Conservation (phyloP, 2,329 filamentous ascomycete genomes). For the Capronia coronata region DNA sequence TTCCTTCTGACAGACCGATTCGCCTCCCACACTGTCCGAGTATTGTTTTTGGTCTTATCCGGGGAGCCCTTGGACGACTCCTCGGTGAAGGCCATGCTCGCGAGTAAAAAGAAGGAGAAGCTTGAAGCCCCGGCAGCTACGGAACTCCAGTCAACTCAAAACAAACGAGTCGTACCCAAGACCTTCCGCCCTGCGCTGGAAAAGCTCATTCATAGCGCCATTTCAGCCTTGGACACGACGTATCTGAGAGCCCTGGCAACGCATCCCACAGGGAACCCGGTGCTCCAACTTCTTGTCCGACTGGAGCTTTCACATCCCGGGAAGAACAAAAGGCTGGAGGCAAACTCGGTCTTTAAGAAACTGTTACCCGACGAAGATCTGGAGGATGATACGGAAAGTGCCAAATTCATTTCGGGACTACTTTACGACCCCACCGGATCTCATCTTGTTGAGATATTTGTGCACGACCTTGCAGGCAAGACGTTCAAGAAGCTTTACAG, state of each 20-base stretch:
- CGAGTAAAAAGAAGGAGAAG: slow-evolving; percentile 89
- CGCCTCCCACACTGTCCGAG: slow-evolving; percentile 82
- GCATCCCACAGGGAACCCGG: slow-evolving; percentile 85
- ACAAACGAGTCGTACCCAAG: slow-evolving; percentile 59
- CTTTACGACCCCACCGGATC: slow-evolving; percentile 89
- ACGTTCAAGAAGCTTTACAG: slow-evolving; percentile 83
- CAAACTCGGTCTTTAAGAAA: slow-evolving; percentile 64
- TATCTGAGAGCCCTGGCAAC: slow-evolving; percentile 77
- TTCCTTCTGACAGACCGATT: slow-evolving; percentile 82
- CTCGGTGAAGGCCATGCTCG: slow-evolving; percentile 65
- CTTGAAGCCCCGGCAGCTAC: slow-evolving; percentile 56
- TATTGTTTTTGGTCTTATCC: slow-evolving; percentile 77
- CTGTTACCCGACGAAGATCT: slow-evolving; percentile 76
- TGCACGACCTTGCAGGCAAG: slow-evolving; percentile 74
- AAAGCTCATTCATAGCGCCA: slow-evolving; percentile 74
- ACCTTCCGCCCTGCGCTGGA: slow-evolving; percentile 71
- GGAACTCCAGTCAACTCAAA: slow-evolving; percentile 42
- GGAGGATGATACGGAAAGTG: slow-evolving; percentile 64
- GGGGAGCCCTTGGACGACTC: slow-evolving; percentile 69
- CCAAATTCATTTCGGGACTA: slow-evolving; percentile 75
- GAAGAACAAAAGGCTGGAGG: slow-evolving; percentile 59
- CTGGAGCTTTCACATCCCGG: slow-evolving; percentile 72
- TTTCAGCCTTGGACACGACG: slow-evolving; percentile 67
- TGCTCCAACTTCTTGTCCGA: slow-evolving; percentile 82
- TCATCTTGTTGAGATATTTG: slow-evolving; percentile 78